Base-by-base conservation (phyloP, 2,329 filamentous ascomycete species). In the Aspergillus transmontanensis region DNA sequence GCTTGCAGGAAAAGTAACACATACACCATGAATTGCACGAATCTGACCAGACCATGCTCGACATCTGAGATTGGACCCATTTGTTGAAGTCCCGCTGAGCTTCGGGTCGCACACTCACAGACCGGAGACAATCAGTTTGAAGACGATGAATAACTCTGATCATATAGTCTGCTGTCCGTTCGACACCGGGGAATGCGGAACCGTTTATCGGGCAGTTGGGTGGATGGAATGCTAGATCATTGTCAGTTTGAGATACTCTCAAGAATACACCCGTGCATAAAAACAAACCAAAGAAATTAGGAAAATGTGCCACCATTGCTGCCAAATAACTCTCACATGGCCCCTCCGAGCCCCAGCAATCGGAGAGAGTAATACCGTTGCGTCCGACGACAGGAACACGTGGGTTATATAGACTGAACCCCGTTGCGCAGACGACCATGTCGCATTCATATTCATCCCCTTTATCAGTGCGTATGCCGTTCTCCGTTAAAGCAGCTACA, bases 31-130 rank as follows among this genome's bases (percentile, higher is more conserved):
- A 54, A 1, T 54, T 36, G 12, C 50, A 54, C 4, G 28, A 12
- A 28, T 54, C 30, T 6, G 50, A 34, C 50, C 50, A 54, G 14
- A 54, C 50, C 50, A 54, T 54, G 28, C 19, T n/a, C 2, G 50
- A 23, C 50, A 54, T 54, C 21, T 23, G 50, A 23, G 50, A 54
- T 9, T 54, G 50, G n/a, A 54, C 50, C 50, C 50, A 54, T 54
- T 11, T 21, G 16, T 54, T 54, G 30, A 54, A 54, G 2, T 23
- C 50, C 3, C 30, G 30, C 16, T 54, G 50, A 2, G 30, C 50
- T 36, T 32, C n/a, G 6, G 30, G 50, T 1, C 32, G 19, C 10
- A 54, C 50, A 3, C 50, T 54, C 9, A 54, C 50, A 3, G 50
- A 54, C 12, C 30, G 50, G 32, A 34, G 50, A 16, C 30, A n/a